A percentile compares a stretch with the other conserved stretches of the same genome.
Conservation (phyloP, 139 green algal species). For the Chlorella sp. region DNA sequence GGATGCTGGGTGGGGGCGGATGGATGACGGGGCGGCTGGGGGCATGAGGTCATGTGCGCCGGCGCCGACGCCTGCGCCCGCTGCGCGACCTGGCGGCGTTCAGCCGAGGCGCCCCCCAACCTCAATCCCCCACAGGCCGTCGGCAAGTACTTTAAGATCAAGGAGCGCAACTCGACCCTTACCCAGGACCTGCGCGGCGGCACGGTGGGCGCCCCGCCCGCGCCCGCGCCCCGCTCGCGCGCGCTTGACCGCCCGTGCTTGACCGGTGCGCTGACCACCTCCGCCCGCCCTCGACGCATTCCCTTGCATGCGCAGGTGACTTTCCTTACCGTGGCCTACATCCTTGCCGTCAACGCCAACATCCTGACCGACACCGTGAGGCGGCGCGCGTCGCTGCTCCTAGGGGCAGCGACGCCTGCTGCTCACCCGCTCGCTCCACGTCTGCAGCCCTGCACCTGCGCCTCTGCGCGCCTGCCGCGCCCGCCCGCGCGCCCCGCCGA, state of each 20-base stretch:
- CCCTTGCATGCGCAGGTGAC: background rate
- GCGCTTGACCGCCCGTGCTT: background rate
- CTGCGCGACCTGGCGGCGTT: background rate
- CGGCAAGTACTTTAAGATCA: constrained; percentile 45
- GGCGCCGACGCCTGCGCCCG: too few relatives aligned
- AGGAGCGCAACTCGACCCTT: constrained; percentile 38
- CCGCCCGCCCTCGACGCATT: too few relatives aligned
- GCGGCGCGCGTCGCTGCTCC: background rate
- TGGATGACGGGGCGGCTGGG: too few relatives aligned
- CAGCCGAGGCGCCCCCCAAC: too few relatives aligned
- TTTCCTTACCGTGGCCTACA: constrained; percentile 40
- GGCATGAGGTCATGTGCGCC: too few relatives aligned
- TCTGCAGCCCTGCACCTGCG: background rate
- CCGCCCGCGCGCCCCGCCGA: too few relatives aligned
- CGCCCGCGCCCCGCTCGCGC: background rate
- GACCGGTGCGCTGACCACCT: background rate
- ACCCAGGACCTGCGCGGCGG: constrained; percentile 45
- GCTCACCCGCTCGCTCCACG: constrained; percentile 2
- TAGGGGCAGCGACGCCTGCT: too few relatives aligned
- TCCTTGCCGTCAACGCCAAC: constrained; percentile 44
- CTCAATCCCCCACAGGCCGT: background rate
- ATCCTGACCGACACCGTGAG: constrained; percentile 24
- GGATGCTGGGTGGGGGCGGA: too few relatives aligned
- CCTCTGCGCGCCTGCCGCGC: background rate
- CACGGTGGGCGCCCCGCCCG: constrained; percentile 31